Evolutionary conservation across 805 yeast genomes (phyloP), one percentile per base, ranked within the genome.

Genomic region (Candida odintsovae): DNA sequence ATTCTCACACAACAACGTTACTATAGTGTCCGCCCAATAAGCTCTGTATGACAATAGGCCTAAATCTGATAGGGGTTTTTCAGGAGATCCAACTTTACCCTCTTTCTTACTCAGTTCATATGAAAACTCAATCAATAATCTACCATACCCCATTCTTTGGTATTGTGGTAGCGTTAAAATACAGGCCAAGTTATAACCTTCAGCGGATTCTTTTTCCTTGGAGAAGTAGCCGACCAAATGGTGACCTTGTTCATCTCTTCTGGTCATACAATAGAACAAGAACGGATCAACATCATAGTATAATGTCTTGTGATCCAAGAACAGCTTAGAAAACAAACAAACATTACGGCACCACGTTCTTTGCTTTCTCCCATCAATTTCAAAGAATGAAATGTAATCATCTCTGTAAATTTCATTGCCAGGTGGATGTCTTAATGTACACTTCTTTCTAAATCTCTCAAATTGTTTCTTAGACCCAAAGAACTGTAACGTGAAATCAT

Each of bases 231-330:
- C 99, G 6, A 94, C 97, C 41, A 94, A 71, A 67, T 94, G 98
- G 64, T 92, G 98, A 2, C 99, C 99, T 50, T 79, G 76, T 50
- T 85, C 90, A 57, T 92, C 96, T 50, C 88, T 75, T 48, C 80
- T 76, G 1, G 97, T 90, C 99, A 94, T 94, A 59, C 96, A 86
- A 64, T 94, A 94, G 62, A 94, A 94, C 57, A 94, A 69, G 56
- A 94, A 94, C 3, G 99, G 99, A 64, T 94, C 99, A 41, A 94
- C 99, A 64, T 94, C 99, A 64, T 94, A 94, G 67, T 94, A 94
- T 33, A 94, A 74, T 0, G 99, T 90, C 63, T 94, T 94, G 71
- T 94, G 99, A 68, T 94, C 99, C 59, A 94, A 70, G 59, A 94
- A 94, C 46, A 94, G 69, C 64, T 94, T 94, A 0, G 90, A 82